These are phyloP conservation scores for Metschnikowia cubensis DNA, from an alignment of 805 yeast genomes.

Conservation along the genomic window DNA sequence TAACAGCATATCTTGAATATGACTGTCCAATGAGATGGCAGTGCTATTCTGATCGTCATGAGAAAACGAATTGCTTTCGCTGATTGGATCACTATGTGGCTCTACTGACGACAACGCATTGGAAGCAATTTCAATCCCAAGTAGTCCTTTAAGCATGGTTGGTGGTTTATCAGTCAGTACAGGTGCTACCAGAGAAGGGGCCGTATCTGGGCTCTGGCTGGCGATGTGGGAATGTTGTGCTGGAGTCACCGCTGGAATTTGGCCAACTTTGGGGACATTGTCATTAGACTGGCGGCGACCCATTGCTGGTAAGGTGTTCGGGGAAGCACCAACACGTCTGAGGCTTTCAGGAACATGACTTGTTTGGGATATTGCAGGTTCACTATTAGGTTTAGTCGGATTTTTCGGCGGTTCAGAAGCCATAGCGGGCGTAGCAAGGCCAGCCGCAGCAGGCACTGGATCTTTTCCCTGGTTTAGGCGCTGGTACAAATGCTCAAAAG, in stretches of 20 bases:
- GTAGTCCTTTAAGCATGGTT: conserved; percentile 9
- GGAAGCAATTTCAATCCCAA: conserved; percentile 2
- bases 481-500: conserved; percentile 7
- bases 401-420: neutral
- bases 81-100: neutral
- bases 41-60: conserved; percentile 5
- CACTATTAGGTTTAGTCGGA: neutral
- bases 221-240: neutral
- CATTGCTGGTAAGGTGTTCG: neutral
- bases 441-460: neutral
- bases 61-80: neutral
- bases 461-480: neutral
- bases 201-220: neutral
- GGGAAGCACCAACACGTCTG: neutral
- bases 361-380: neutral
- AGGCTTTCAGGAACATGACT: neutral
- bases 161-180: neutral
- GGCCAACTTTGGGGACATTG: neutral
- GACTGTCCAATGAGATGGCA: conserved; percentile 2
- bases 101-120: neutral
- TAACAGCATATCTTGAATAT: conserved; percentile 11
- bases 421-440: neutral
- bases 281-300: neutral
- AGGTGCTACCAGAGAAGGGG: neutral
- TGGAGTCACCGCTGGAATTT: neutral